Conservation (phyloP, 2,329 filamentous ascomycete genomes). For the Nannizziopsis arthrosporioides region DNA sequence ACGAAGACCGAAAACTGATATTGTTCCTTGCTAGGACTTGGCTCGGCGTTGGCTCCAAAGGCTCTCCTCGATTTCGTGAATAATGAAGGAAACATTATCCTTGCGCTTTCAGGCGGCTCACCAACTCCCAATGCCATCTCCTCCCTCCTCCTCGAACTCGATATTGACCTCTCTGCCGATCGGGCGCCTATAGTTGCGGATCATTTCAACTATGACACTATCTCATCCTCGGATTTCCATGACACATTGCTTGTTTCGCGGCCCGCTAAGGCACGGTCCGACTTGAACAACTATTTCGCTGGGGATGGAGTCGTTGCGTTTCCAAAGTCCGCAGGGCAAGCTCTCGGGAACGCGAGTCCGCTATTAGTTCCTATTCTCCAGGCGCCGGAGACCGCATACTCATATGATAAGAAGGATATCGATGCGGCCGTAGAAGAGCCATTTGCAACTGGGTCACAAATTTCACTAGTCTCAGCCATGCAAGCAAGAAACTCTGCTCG, state of each 20-base stretch:
- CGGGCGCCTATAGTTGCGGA: slow-evolving; percentile 79
- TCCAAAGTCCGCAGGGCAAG: slow-evolving; percentile 68
- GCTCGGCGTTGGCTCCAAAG: slow-evolving; percentile 76
- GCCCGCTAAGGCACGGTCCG: slow-evolving; percentile 53
- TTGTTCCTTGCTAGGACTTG: slow-evolving; percentile 52
- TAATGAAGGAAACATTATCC: slow-evolving; percentile 77
- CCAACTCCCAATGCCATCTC: slow-evolving; percentile 61
- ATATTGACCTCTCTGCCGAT: slow-evolving; percentile 76
- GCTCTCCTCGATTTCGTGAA: slow-evolving; percentile 84
- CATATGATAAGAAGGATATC: slow-evolving; percentile 87
- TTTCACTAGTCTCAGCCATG: slow-evolving; percentile 71
- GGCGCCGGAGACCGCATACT: slow-evolving; percentile 76
- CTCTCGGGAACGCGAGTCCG: slow-evolving; percentile 61
- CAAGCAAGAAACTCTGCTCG: slow-evolving; percentile 91
- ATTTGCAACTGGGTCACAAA: slow-evolving; percentile 72
- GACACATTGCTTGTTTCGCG: slow-evolving; percentile 72
- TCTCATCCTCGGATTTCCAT: slow-evolving; percentile 68
- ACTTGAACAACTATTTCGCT: slow-evolving; percentile 66
- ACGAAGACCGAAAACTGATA: slow-evolving; percentile 15
- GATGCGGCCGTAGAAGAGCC: slow-evolving; percentile 60
- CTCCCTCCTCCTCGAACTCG: slow-evolving; percentile 73
- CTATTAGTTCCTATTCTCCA: slow-evolving; percentile 71
- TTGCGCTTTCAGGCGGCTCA: slow-evolving; percentile 64
- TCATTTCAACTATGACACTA: slow-evolving; percentile 84
- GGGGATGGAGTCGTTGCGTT: slow-evolving; percentile 63